Conservation (phyloP, 2,329 filamentous ascomycete species). For the Pleoardoris graminearum region DNA sequence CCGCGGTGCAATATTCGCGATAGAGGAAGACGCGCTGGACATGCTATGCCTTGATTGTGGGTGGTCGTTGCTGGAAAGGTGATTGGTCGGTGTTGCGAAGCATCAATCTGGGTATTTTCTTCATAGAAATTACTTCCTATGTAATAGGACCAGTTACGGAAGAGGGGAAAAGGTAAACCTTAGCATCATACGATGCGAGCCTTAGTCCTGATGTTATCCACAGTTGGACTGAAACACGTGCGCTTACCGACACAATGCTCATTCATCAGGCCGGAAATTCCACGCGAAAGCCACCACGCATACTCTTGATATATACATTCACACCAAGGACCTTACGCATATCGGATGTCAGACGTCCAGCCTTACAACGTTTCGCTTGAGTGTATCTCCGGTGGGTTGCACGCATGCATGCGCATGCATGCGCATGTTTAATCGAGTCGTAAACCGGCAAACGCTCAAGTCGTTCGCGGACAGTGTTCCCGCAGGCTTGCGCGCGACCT, state of each 20-base stretch:
- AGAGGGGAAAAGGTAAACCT: not conserved
- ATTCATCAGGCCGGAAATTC: not conserved
- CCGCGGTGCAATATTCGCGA: slow-evolving; percentile 7
- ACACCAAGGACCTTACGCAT: not conserved
- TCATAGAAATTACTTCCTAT: slow-evolving; percentile 13
- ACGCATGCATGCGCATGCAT: no score
- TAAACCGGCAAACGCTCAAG: no score
- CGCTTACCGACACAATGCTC: not conserved
- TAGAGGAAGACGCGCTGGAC: slow-evolving; percentile 8
- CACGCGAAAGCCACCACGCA: not conserved
- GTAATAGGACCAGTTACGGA: not conserved
- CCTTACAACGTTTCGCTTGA: not conserved
- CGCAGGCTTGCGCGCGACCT: no score
- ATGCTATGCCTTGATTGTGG: slow-evolving; percentile 28
- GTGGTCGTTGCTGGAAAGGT: slow-evolving; percentile 6
- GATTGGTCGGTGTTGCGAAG: slow-evolving; percentile 21
- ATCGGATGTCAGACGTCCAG: not conserved
- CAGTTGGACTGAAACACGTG: not conserved
- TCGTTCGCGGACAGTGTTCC: no score
- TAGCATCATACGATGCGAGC: not conserved
- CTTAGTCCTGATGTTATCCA: not conserved
- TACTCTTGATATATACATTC: not conserved
- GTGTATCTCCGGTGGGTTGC: no score
- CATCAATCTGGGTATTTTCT: slow-evolving; percentile 27
- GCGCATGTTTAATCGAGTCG: no score